These are phyloP conservation scores for Laguncularia racemosa DNA, from an alignment of 345 rosid genomes.

Conservation along the genomic window DNA sequence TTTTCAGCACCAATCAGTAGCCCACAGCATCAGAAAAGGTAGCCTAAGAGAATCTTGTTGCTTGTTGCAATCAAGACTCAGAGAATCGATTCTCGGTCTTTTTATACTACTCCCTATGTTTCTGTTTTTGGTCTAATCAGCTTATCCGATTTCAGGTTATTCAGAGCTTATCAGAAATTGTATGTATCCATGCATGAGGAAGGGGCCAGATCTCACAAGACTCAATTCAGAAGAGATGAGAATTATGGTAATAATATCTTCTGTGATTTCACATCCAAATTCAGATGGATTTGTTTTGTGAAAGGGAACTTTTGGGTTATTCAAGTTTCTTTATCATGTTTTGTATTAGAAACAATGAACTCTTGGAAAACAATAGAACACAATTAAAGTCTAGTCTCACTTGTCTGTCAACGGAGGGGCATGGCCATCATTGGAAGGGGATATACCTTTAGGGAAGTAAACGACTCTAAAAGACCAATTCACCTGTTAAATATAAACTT, in stretches of 20 bases:
- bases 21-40: constrained; percentile 82
- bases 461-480: too few relatives aligned
- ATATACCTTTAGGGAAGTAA: too few relatives aligned
- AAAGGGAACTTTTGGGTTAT: too few relatives aligned
- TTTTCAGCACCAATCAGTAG: constrained; percentile 75
- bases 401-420: too few relatives aligned
- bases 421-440: too few relatives aligned
- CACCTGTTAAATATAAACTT: too few relatives aligned
- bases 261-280: neutral
- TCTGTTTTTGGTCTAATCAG: constrained; percentile 2
- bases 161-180: constrained; percentile 91
- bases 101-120: neutral
- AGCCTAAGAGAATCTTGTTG: constrained; percentile 7
- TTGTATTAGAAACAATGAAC: too few relatives aligned
- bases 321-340: too few relatives aligned
- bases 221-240: constrained; percentile 96
- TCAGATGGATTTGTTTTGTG: too few relatives aligned
- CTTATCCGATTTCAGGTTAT: constrained; percentile 49
- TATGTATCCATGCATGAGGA: constrained; percentile 83
- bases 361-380: too few relatives aligned
- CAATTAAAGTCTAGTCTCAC: too few relatives aligned
- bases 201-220: constrained; percentile 83
- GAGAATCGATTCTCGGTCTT: neutral
- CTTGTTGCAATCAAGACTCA: neutral
- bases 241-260: constrained; percentile 45